Evolutionary conservation across 129 eudicot genomes (phyloP).

Genomic region (Arctium lappa): DNA sequence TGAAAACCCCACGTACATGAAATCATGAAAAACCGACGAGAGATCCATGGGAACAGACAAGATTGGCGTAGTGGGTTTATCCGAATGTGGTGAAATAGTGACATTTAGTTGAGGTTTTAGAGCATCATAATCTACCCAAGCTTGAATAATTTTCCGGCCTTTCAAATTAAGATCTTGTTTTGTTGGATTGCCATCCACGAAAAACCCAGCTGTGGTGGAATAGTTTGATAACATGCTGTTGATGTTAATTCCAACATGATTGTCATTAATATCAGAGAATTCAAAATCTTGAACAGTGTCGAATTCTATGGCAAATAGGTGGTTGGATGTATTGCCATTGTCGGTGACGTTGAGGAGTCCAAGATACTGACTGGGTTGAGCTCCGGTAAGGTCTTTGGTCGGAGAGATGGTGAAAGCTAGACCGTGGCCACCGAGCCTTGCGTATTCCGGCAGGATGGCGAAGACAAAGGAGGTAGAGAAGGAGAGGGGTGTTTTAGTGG

Average conservation of each 20-base stretch:
- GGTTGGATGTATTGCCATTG: slow-evolving; percentile 65
- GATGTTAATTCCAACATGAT: slow-evolving; percentile 73
- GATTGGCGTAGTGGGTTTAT: slow-evolving; percentile 48
- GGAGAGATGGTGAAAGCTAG: slow-evolving; percentile 61
- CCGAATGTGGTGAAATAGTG: slow-evolving; percentile 45
- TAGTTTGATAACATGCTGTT: slow-evolving; percentile 52
- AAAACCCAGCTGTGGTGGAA: slow-evolving; percentile 57
- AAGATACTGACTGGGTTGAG: slow-evolving; percentile 68
- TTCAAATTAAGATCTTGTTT: slow-evolving; percentile 43
- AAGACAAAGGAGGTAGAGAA: slow-evolving; percentile 75
- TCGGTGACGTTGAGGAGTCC: slow-evolving; percentile 59
- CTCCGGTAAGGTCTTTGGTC: slow-evolving; percentile 44
- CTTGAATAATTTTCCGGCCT: slow-evolving; percentile 52
- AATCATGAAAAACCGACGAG: slow-evolving; percentile 42
- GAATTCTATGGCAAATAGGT: slow-evolving; percentile 73
- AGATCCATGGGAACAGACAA: slow-evolving; percentile 57
- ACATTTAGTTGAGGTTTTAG: slow-evolving; percentile 36
- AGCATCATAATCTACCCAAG: slow-evolving; percentile 86
- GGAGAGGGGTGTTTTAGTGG: slow-evolving; percentile 38
- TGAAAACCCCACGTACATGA: slow-evolving; percentile 74
- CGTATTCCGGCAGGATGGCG: slow-evolving; percentile 53
- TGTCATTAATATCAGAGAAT: slow-evolving; percentile 53
- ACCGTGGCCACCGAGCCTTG: slow-evolving; percentile 76
- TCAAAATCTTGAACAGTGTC: slow-evolving; percentile 70
- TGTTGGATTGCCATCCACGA: slow-evolving; percentile 35